Percentiles rank a stretch among this genome's conserved stretches.
Conservation (phyloP, 2,329 filamentous ascomycete genomes). For the Colletotrichum paranaense region DNA sequence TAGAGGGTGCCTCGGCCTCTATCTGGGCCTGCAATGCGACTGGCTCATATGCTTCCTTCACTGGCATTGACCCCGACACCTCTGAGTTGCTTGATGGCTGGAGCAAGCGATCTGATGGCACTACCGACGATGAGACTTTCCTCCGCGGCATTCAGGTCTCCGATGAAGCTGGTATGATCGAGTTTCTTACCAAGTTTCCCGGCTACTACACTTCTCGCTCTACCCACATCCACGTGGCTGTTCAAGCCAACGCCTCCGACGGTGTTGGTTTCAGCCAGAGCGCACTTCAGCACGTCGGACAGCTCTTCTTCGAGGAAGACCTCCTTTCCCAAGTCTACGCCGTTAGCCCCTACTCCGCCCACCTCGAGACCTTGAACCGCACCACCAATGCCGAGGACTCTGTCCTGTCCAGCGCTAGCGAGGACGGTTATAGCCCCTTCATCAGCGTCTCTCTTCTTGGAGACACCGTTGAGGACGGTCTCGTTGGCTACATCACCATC, state of each 20-base stretch:
- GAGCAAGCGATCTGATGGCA: slow-evolving; percentile 3
- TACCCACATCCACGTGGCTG: slow-evolving; percentile 58
- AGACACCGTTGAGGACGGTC: slow-evolving; percentile 54
- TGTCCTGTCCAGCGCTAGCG: slow-evolving; percentile 53
- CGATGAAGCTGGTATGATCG: slow-evolving; percentile 52
- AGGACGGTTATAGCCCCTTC: slow-evolving; percentile 59
- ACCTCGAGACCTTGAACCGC: neutral
- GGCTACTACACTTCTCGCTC: slow-evolving; percentile 57
- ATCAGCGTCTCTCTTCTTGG: slow-evolving; percentile 64
- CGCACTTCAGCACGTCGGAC: slow-evolving; percentile 4
- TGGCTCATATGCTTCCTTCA: slow-evolving; percentile 13
- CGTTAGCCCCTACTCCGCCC: slow-evolving; percentile 5
- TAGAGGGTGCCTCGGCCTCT: slow-evolving; percentile 12
- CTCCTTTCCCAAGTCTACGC: slow-evolving; percentile 7
- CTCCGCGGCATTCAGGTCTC: slow-evolving; percentile 53
- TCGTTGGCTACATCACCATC: slow-evolving; percentile 58
- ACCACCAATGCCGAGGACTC: slow-evolving; percentile 48
- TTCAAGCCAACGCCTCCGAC: slow-evolving; percentile 49
- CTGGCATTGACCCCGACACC: neutral
- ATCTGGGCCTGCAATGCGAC: slow-evolving; percentile 30
- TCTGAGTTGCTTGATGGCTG: neutral
- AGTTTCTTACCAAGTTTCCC: slow-evolving; percentile 56
- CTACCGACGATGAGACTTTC: slow-evolving; percentile 43
- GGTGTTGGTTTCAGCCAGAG: slow-evolving; percentile 45
- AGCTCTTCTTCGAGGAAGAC: slow-evolving; percentile 21